Evolutionary conservation across 495 filamentous ascomycete genomes (phyloP).

Genomic region (Aspergillus avenaceus): DNA sequence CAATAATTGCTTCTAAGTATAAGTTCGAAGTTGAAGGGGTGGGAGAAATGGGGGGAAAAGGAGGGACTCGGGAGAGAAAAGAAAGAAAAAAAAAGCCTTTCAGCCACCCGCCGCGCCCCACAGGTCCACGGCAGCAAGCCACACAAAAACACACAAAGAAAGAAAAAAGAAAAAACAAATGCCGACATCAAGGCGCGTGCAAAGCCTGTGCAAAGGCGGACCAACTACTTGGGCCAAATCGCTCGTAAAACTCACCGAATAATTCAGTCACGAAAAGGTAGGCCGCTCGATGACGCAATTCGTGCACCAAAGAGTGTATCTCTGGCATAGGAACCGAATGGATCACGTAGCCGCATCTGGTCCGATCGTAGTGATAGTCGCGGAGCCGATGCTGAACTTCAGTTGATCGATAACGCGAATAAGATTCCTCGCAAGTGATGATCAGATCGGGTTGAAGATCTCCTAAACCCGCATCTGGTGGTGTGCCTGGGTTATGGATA

Average conservation of each 20-base stretch:
- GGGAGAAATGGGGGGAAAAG: too few relatives aligned
- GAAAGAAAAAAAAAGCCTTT: too few relatives aligned
- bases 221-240: constrained; percentile 12
- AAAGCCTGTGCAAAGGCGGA: constrained; percentile 7
- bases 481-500: constrained; percentile 16
- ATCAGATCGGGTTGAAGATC: constrained; percentile 5
- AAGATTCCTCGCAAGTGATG: constrained; percentile 14
- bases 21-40: too few relatives aligned
- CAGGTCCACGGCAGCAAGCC: too few relatives aligned
- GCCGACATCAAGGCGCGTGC: too few relatives aligned
- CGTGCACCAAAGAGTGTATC: constrained; percentile 1
- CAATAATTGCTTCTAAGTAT: too few relatives aligned
- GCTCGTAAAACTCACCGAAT: constrained; percentile 15
- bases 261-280: constrained; percentile 16
- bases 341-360: constrained; percentile 8
- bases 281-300: constrained; percentile 8
- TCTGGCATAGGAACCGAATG: constrained; percentile 7
- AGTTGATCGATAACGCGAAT: constrained; percentile 6
- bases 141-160: too few relatives aligned
- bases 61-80: too few relatives aligned
- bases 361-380: constrained; percentile 3
- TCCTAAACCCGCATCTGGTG: constrained; percentile 5
- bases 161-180: too few relatives aligned
- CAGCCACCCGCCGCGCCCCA: too few relatives aligned
- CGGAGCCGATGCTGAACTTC: constrained; percentile 12